These are phyloP conservation scores for Alternaria triticina DNA, from an alignment of 2,329 filamentous ascomycete species.

Conservation along the genomic window DNA sequence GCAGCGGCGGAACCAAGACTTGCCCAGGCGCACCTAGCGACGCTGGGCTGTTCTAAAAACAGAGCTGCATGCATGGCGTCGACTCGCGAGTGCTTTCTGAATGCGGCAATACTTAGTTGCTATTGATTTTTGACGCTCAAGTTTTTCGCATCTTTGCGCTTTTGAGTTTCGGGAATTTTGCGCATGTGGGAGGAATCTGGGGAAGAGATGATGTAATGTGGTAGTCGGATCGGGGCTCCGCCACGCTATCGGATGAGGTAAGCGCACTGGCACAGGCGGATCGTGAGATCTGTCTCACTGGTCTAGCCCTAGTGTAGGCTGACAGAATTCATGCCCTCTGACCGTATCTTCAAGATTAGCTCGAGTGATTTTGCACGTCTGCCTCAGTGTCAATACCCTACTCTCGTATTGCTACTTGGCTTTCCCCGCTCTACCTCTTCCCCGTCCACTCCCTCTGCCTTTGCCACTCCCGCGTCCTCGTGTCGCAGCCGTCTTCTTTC, in stretches of 20 bases:
- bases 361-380: conserved; percentile 2
- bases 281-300: neutral
- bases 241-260: neutral
- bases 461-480: conserved; percentile 4
- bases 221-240: neutral
- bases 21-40: conserved; percentile 1
- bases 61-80: neutral
- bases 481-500: conserved; percentile 10
- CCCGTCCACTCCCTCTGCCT: conserved; percentile 16
- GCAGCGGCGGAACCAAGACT: conserved; percentile 4
- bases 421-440: conserved; percentile 9
- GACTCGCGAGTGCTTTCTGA: neutral
- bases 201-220: neutral
- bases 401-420: conserved; percentile 2
- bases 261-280: neutral
- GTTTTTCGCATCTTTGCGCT: neutral
- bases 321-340: neutral
- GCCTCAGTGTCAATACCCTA: neutral
- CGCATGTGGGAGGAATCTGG: neutral
- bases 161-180: neutral
- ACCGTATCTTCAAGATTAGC: neutral
- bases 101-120: neutral
- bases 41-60: conserved; percentile 3
- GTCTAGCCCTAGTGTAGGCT: neutral
- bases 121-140: neutral